phyloP scores from a whole-genome alignment of 148 eudicot genomes.

The Rhododendron henanense region DNA sequence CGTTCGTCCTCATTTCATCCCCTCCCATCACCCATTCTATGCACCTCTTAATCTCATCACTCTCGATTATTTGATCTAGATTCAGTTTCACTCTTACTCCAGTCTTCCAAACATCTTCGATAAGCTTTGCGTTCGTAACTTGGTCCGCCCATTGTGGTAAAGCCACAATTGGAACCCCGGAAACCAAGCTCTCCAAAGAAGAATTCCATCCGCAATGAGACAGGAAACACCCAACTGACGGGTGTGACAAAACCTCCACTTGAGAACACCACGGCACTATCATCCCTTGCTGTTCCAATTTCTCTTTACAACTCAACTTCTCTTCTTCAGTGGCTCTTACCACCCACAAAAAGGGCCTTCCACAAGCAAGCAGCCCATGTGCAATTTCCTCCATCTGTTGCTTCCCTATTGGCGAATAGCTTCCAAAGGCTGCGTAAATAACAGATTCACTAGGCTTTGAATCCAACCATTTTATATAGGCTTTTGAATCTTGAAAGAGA shows the following conservation, averaged over 20 bases:
- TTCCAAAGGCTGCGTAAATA: slow-evolving; percentile 49
- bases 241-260: slow-evolving; percentile 29
- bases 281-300: slow-evolving; percentile 19
- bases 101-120: slow-evolving; percentile 12
- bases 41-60: not conserved
- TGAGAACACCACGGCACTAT: slow-evolving; percentile 39
- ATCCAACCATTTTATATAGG: slow-evolving; percentile 36
- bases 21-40: not conserved
- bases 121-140: slow-evolving; percentile 15
- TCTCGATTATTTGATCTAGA: not conserved
- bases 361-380: slow-evolving; percentile 20
- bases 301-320: not conserved
- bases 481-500: slow-evolving; percentile 3
- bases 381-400: slow-evolving; percentile 33
- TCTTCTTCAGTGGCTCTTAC: slow-evolving; percentile 19
- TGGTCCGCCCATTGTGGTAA: slow-evolving; percentile 11
- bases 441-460: not conserved
- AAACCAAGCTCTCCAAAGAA: slow-evolving; percentile 20
- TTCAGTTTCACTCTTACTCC: not conserved
- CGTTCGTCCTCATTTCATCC: not conserved
- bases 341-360: slow-evolving; percentile 39
- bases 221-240: slow-evolving; percentile 24
- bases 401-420: slow-evolving; percentile 12
- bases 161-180: slow-evolving; percentile 17
- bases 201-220: slow-evolving; percentile 43